A percentile compares a stretch with the other conserved stretches of the same genome.
Conservation (phyloP, 2,329 filamentous ascomycete genomes). For the Tolypocladium paradoxum region DNA sequence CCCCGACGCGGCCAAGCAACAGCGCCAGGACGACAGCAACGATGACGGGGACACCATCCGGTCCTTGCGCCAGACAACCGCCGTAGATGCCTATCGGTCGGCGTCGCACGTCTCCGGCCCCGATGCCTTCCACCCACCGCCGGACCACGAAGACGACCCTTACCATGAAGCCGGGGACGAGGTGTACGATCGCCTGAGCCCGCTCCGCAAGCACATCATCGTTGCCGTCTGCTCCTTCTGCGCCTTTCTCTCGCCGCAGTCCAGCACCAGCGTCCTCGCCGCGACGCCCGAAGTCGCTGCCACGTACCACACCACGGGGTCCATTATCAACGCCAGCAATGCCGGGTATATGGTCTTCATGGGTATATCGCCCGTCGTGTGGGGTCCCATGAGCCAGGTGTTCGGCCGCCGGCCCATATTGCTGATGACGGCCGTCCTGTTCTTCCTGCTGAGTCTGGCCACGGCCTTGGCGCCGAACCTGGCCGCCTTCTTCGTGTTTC, state of each 20-base stretch:
- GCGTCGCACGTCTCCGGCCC: conserved; percentile 19
- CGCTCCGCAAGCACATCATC: conserved; percentile 52
- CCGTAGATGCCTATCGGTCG: conserved; percentile 8
- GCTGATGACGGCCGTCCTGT: conserved; percentile 48
- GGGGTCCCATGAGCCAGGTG: conserved; percentile 60
- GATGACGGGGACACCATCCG: neutral
- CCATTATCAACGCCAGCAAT: conserved; percentile 63
- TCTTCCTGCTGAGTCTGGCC: conserved; percentile 59
- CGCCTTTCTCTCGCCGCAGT: conserved; percentile 65
- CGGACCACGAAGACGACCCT: conserved; percentile 24
- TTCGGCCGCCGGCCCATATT: conserved; percentile 48
- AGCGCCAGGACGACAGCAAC: neutral
- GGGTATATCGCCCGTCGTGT: conserved; percentile 59
- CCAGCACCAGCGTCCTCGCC: conserved; percentile 61
- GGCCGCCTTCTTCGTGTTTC: conserved; percentile 61
- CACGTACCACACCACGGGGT: conserved; percentile 53
- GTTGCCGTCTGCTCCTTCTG: conserved; percentile 62
- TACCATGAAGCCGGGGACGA: conserved; percentile 12
- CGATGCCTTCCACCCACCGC: conserved; percentile 13
- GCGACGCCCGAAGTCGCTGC: conserved; percentile 64
- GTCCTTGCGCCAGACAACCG: neutral
- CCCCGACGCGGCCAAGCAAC: neutral
- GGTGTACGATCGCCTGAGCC: conserved; percentile 55
- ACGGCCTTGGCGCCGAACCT: conserved; percentile 64
- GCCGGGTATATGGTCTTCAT: conserved; percentile 67